These are phyloP conservation scores for Smallanthus sonchifolius DNA, from an alignment of 129 eudicot species.

Conservation along the genomic window DNA sequence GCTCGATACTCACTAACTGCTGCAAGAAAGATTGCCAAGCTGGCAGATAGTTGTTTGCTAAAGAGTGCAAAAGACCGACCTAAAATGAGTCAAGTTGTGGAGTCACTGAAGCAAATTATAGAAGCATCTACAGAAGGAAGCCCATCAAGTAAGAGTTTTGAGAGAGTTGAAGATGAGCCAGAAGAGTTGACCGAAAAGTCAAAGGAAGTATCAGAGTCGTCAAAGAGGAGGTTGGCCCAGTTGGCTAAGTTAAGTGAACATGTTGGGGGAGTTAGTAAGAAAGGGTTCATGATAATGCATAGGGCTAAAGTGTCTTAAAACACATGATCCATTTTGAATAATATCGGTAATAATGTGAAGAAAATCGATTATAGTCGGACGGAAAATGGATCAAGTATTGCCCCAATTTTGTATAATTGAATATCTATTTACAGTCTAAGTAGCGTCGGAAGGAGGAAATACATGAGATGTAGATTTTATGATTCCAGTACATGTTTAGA, in stretches of 20 bases:
- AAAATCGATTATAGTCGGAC: not conserved
- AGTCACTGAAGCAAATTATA: constrained; percentile 52
- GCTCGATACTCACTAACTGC: constrained; percentile 57
- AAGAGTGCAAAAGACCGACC: constrained; percentile 72
- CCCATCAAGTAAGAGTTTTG: constrained; percentile 33
- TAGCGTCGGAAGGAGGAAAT: not conserved
- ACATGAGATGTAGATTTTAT: constrained; percentile 7
- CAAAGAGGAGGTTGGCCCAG: constrained; percentile 70
- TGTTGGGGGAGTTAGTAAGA: constrained; percentile 55
- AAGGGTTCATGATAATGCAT: constrained; percentile 85
- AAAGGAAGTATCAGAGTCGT: constrained; percentile 52
- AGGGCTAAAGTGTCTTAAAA: constrained; percentile 65
- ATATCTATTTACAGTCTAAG: constrained; percentile 12
- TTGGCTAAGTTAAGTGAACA: constrained; percentile 73
- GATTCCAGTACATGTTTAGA: constrained; percentile 14
- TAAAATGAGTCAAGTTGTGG: constrained; percentile 84
- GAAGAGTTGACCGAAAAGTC: constrained; percentile 29
- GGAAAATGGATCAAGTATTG: constrained; percentile 13
- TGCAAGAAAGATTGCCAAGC: constrained; percentile 62
- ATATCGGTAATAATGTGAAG: not conserved
- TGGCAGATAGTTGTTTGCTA: constrained; percentile 71
- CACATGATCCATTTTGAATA: not conserved
- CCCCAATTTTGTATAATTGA: constrained; percentile 11
- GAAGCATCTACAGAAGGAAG: constrained; percentile 45
- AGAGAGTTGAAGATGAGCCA: constrained; percentile 35